A percentile compares a stretch with the other conserved stretches of the same genome.
phyloP scores from a whole-genome alignment of 352 stramenopile genomes.

The Pythium dissimile region DNA sequence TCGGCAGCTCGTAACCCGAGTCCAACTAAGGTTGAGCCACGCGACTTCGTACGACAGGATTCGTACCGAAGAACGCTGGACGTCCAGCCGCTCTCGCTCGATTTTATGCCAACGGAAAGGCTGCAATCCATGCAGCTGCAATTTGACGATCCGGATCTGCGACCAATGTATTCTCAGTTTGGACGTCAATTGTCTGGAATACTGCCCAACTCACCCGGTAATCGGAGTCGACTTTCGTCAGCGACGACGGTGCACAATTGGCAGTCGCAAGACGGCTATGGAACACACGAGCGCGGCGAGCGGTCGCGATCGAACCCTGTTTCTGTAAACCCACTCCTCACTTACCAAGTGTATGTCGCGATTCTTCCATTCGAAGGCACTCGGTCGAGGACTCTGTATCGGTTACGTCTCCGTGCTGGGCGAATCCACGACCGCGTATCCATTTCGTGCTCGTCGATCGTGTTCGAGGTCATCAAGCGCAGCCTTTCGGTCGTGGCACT shows the following conservation, averaged over 20 bases:
- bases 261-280: conserved; percentile 24
- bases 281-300: conserved; percentile 24
- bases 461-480: conserved; percentile 89
- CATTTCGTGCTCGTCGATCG: conserved; percentile 67
- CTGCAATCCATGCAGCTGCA: conserved; percentile 65
- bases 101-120: conserved; percentile 45
- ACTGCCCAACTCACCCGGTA: conserved; percentile 40
- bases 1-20: not conserved
- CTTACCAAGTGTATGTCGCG: conserved; percentile 68
- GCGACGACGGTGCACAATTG: conserved; percentile 49
- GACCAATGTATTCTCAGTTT: conserved; percentile 70
- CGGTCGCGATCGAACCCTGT: conserved; percentile 44
- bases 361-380: conserved; percentile 46
- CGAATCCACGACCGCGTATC: conserved; percentile 71
- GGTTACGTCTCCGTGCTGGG: conserved; percentile 59
- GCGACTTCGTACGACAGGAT: conserved; percentile 14
- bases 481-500: conserved; percentile 84
- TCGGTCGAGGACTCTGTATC: conserved; percentile 51
- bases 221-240: conserved; percentile 66
- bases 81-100: conserved; percentile 18
- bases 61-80: conserved; percentile 22
- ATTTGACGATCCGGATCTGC: conserved; percentile 56
- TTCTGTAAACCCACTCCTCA: conserved; percentile 55
- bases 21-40: conserved; percentile 22
- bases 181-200: conserved; percentile 23